These are phyloP conservation scores for Aspergillus cristatus DNA, from an alignment of 495 filamentous ascomycete genomes.

Conservation along the genomic window DNA sequence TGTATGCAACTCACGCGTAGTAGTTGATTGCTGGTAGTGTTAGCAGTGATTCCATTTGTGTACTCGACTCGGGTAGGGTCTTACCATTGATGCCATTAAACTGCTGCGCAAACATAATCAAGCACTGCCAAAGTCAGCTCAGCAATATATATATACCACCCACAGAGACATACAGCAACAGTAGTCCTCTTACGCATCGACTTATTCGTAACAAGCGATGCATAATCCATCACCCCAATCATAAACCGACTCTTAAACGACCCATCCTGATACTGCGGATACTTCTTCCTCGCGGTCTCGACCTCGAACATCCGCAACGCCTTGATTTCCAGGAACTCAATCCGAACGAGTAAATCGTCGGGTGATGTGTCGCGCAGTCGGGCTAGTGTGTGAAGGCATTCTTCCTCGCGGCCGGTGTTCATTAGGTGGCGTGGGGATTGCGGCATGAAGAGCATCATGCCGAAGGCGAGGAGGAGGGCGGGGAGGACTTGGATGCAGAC, in stretches of 20 bases:
- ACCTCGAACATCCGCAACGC: conserved; percentile 46
- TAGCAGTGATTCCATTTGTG: background rate
- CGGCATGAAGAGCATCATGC: conserved; percentile 62
- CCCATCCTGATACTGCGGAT: conserved; percentile 22
- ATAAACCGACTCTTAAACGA: conserved; percentile 23
- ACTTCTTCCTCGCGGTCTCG: conserved; percentile 39
- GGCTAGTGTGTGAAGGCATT: conserved; percentile 54
- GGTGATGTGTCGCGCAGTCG: conserved; percentile 53
- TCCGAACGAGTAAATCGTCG: conserved; percentile 53
- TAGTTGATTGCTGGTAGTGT: conserved; percentile 36
- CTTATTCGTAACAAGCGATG: conserved; percentile 24
- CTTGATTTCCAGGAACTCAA: conserved; percentile 61
- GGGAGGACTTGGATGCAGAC: conserved; percentile 37
- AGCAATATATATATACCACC: conserved; percentile 1
- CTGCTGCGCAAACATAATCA: conserved; percentile 50
- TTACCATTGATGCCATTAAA: conserved; percentile 49
- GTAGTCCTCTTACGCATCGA: conserved; percentile 28
- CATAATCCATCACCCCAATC: conserved; percentile 21
- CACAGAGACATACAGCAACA: conserved; percentile 20
- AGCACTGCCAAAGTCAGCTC: conserved; percentile 10
- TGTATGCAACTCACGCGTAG: conserved; percentile 33
- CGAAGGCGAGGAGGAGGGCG: conserved; percentile 34
- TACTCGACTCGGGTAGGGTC: too few species aligned
- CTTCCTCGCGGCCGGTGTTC: conserved; percentile 69
- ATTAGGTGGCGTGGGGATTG: conserved; percentile 72